phyloP scores from a whole-genome alignment of 2,329 filamentous ascomycete genomes.

The Fusarium anguioides region DNA sequence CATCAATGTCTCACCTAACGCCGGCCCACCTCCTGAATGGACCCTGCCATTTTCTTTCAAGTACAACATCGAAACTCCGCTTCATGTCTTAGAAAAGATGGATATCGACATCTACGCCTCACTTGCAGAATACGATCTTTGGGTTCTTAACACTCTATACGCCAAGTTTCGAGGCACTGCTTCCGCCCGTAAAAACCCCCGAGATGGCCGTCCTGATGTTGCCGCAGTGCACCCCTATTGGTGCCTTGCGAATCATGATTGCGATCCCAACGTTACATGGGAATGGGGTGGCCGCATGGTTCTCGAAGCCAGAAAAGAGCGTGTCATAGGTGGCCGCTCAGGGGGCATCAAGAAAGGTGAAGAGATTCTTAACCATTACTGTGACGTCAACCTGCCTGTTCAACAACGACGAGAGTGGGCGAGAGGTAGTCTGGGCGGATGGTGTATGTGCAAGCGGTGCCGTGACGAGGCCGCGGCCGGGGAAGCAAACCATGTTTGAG shows the following conservation, averaged over 20 bases:
- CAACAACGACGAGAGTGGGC: constrained; percentile 90
- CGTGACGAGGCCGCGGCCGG: constrained; percentile 70
- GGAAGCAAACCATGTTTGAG: constrained; percentile 22
- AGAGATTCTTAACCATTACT: constrained; percentile 95
- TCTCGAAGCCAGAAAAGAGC: constrained; percentile 70
- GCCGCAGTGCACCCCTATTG: constrained; percentile 95
- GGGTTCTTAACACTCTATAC: constrained; percentile 92
- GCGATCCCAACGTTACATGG: constrained; percentile 94
- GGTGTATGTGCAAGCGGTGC: constrained; percentile 88
- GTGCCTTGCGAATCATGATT: constrained; percentile 97
- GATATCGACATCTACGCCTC: constrained; percentile 78
- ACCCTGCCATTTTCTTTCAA: constrained; percentile 83
- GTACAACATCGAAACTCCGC: constrained; percentile 77
- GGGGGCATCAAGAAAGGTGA: constrained; percentile 80
- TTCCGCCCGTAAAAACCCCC: constrained; percentile 80
- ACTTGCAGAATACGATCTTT: constrained; percentile 72
- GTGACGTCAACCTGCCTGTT: constrained; percentile 83
- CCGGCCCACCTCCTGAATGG: constrained; percentile 69
- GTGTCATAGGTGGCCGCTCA: constrained; percentile 61
- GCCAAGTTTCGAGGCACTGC: constrained; percentile 94
- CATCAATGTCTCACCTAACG: constrained; percentile 64
- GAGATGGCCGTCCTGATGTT: constrained; percentile 87
- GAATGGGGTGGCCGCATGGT: constrained; percentile 87
- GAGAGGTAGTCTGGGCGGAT: constrained; percentile 84
- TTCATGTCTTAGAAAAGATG: constrained; percentile 86